Evolutionary conservation across 2,329 filamentous ascomycete genomes (phyloP).

Genomic region (Lomentospora prolificans): DNA sequence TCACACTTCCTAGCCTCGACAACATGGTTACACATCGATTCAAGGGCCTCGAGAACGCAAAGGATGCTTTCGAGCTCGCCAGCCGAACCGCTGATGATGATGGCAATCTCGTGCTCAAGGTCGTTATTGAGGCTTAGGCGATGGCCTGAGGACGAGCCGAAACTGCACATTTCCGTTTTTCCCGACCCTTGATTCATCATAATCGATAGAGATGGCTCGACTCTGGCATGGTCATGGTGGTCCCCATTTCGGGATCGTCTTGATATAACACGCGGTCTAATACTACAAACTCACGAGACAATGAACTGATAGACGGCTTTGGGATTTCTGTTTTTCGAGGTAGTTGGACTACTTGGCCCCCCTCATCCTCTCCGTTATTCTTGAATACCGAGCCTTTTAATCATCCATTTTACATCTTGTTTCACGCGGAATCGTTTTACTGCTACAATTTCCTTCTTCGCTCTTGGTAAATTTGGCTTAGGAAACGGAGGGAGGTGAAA

Average conservation of each 20-base stretch:
- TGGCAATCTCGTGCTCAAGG: slow-evolving; percentile 62
- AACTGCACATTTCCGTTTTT: neutral
- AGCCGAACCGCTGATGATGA: slow-evolving; percentile 56
- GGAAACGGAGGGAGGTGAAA: neutral
- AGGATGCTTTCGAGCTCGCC: slow-evolving; percentile 60
- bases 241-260: neutral
- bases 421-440: too few relatives aligned
- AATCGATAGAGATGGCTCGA: neutral
- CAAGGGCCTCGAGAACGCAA: slow-evolving; percentile 51
- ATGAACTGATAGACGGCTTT: slow-evolving; percentile 8
- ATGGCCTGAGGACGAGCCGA: neutral
- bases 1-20: slow-evolving; percentile 51
- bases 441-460: slow-evolving; percentile 3
- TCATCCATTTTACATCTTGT: neutral
- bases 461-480: neutral
- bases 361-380: neutral
- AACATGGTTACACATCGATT: slow-evolving; percentile 67
- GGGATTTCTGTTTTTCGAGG: neutral
- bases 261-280: neutral
- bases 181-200: neutral
- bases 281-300: slow-evolving; percentile 1
- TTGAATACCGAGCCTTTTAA: neutral
- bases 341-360: slow-evolving; percentile 1
- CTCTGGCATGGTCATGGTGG: neutral
- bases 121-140: slow-evolving; percentile 49